Percentiles rank a stretch among this genome's conserved stretches.
Evolutionary conservation across 1,284 basidiomycete genomes (phyloP).

Genomic region (Marasmius tenuissimus): DNA sequence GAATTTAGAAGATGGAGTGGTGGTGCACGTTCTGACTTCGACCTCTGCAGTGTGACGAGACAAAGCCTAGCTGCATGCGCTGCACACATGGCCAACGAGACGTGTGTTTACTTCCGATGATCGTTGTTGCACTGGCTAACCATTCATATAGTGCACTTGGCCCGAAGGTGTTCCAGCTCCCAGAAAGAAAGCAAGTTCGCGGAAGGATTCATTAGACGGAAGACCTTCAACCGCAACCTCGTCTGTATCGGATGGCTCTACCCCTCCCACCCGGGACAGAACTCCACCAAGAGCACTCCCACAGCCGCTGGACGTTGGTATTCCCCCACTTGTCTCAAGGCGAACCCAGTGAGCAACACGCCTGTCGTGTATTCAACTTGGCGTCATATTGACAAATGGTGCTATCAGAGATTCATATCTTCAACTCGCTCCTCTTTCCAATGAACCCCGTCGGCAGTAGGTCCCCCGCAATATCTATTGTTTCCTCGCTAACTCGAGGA

Average conservation of each 20-base stretch:
- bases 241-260: slow-evolving; percentile 61
- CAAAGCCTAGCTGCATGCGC: slow-evolving; percentile 76
- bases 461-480: slow-evolving; percentile 21
- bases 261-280: slow-evolving; percentile 62
- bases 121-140: background rate
- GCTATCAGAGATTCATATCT: slow-evolving; percentile 17
- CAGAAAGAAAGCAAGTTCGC: slow-evolving; percentile 52
- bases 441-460: slow-evolving; percentile 49
- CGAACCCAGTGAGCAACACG: slow-evolving; percentile 48
- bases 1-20: slow-evolving; percentile 1
- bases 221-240: slow-evolving; percentile 65
- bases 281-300: slow-evolving; percentile 56
- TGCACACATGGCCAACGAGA: slow-evolving; percentile 79
- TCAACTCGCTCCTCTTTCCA: slow-evolving; percentile 37
- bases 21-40: slow-evolving; percentile 2
- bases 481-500: slow-evolving; percentile 8
- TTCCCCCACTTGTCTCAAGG: slow-evolving; percentile 51
- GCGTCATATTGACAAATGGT: slow-evolving; percentile 16
- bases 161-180: slow-evolving; percentile 63
- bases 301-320: slow-evolving; percentile 46
- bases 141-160: slow-evolving; percentile 68
- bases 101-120: slow-evolving; percentile 37
- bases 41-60: slow-evolving; percentile 71
- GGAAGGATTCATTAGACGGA: slow-evolving; percentile 50
- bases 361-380: background rate